Conservation (phyloP, 805 yeast species). For the Danielia reshetovae region DNA sequence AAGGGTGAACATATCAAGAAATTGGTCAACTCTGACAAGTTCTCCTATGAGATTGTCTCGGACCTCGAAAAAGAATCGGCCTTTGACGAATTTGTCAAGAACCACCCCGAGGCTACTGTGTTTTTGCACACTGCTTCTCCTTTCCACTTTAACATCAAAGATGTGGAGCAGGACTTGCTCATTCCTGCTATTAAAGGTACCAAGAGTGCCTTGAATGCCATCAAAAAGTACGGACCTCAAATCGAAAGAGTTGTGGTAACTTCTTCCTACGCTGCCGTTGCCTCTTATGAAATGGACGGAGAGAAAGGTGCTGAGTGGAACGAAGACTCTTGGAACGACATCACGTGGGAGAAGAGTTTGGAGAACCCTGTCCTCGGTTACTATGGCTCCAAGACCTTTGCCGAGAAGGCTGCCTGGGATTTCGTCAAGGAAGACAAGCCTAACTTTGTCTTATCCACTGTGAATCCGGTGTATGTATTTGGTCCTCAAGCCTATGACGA, state of each 20-base stretch:
- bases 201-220: constrained; percentile 9
- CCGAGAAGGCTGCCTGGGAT: constrained; percentile 41
- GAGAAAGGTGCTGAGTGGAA: constrained; percentile 18
- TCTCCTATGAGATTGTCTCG: constrained; percentile 43
- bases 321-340: constrained; percentile 44
- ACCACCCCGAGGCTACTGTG: constrained; percentile 47
- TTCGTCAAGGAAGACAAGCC: constrained; percentile 38
- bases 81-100: constrained; percentile 42
- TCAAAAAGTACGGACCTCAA: constrained; percentile 7
- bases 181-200: constrained; percentile 45
- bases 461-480: constrained; percentile 43
- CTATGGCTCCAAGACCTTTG: constrained; percentile 6
- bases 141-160: constrained; percentile 40
- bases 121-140: constrained; percentile 65
- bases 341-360: constrained; percentile 42
- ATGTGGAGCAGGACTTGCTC: constrained; percentile 48
- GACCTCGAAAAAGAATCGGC: constrained; percentile 47
- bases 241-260: constrained; percentile 9
- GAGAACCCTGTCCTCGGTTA: constrained; percentile 4
- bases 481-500: constrained; percentile 50
- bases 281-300: constrained; percentile 25
- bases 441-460: constrained; percentile 35
- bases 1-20: constrained; percentile 19
- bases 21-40: constrained; percentile 27
- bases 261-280: constrained; percentile 13